Conservation (phyloP, 1,139 yeast species). For the Protomyces lactucae-debilis region DNA sequence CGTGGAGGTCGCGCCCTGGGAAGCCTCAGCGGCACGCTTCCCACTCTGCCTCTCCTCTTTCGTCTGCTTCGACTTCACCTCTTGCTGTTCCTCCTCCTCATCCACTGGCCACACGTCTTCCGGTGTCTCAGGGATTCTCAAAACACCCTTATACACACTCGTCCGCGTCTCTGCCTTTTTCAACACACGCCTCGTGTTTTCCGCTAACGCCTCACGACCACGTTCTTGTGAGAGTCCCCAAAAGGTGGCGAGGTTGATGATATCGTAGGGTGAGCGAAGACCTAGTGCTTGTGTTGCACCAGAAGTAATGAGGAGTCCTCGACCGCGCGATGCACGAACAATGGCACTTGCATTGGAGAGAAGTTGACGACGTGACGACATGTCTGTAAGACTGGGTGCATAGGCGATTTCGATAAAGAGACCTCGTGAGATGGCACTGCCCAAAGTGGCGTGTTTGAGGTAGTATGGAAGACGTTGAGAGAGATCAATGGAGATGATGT, state of each 20-base stretch:
- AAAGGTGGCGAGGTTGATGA: slow-evolving; percentile 58
- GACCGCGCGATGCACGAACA: slow-evolving; percentile 73
- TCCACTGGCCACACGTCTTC: not conserved
- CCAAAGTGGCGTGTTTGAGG: slow-evolving; percentile 74
- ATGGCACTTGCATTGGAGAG: slow-evolving; percentile 69
- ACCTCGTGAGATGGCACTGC: slow-evolving; percentile 79
- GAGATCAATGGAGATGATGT: slow-evolving; percentile 69
- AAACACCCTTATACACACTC: slow-evolving; percentile 48
- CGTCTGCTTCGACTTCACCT: not conserved
- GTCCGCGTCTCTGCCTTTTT: slow-evolving; percentile 67
- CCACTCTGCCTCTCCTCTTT: not conserved
- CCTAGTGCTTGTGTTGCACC: slow-evolving; percentile 62
- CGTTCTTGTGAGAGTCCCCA: slow-evolving; percentile 65
- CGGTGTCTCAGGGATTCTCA: slow-evolving; percentile 30
- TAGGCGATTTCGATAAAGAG: slow-evolving; percentile 76
- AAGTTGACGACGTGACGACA: slow-evolving; percentile 50
- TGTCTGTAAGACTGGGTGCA: slow-evolving; percentile 49
- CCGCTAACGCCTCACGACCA: slow-evolving; percentile 56
- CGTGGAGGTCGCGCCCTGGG: not conserved
- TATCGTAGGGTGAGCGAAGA: slow-evolving; percentile 62
- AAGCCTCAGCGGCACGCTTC: not conserved
- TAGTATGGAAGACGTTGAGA: slow-evolving; percentile 64
- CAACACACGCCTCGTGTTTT: slow-evolving; percentile 58
- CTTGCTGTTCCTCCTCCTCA: not conserved
- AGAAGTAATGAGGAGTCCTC: slow-evolving; percentile 73